Evolutionary conservation across 2,329 filamentous ascomycete species (phyloP).

Genomic region (Cladobotryum mycophilum): DNA sequence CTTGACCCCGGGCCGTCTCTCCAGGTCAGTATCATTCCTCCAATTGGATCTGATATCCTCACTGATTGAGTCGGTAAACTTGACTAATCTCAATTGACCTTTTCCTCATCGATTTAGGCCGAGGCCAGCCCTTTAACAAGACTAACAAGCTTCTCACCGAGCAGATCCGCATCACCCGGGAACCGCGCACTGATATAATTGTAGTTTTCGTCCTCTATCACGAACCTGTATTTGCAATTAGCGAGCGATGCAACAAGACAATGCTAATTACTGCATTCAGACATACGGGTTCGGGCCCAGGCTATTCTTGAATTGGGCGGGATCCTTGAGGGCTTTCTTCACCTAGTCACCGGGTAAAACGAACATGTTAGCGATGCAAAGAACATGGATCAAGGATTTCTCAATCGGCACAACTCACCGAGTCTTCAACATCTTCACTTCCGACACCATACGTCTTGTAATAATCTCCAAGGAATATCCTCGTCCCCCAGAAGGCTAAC

Average conservation of each 20-base stretch:
- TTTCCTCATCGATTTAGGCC: not conserved
- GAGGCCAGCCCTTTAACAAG: conserved; percentile 4
- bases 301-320: conserved; percentile 40
- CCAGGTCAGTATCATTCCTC: no score
- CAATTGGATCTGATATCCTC: no score
- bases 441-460: conserved; percentile 51
- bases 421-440: conserved; percentile 41
- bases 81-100: no score
- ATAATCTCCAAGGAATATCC: conserved; percentile 45
- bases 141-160: conserved; percentile 14
- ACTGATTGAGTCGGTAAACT: no score
- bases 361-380: no score
- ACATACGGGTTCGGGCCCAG: conserved; percentile 37
- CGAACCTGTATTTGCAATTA: conserved; percentile 30
- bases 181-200: conserved; percentile 45
- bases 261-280: not conserved
- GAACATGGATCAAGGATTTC: no score
- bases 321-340: conserved; percentile 35
- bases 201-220: conserved; percentile 41
- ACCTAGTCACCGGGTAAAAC: conserved; percentile 25
- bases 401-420: conserved; percentile 26
- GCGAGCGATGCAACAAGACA: not conserved
- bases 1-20: no score
- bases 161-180: conserved; percentile 34
- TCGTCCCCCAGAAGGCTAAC: conserved; percentile 42